A percentile compares a stretch with the other conserved stretches of the same genome.
Evolutionary conservation across 2,329 filamentous ascomycete species (phyloP).

Genomic region (Whalleya microplaca): DNA sequence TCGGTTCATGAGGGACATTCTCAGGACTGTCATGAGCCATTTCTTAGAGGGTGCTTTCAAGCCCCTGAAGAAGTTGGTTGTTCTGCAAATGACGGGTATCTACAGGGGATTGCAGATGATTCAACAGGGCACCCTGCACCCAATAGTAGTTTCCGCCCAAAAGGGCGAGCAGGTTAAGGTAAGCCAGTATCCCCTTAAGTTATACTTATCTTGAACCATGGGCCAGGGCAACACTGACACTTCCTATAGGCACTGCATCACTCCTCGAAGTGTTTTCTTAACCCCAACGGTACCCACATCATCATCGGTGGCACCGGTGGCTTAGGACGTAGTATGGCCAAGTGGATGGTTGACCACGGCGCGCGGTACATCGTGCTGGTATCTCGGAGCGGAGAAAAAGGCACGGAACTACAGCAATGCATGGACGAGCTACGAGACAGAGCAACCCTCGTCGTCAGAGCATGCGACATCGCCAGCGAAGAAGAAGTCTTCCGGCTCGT

Average conservation of each 20-base stretch:
- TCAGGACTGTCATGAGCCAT: constrained; percentile 13
- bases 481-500: constrained; percentile 26
- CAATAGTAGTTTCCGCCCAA: constrained; percentile 17
- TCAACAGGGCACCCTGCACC: constrained; percentile 19
- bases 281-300: constrained; percentile 34
- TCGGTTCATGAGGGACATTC: constrained; percentile 23
- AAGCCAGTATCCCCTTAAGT: neutral
- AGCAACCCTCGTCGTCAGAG: constrained; percentile 30
- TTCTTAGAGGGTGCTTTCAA: constrained; percentile 14
- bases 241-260: constrained; percentile 16
- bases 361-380: constrained; percentile 38
- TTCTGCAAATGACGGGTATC: constrained; percentile 14
- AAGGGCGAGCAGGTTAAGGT: constrained; percentile 18
- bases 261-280: constrained; percentile 21
- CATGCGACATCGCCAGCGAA: constrained; percentile 34
- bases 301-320: constrained; percentile 40
- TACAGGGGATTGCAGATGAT: constrained; percentile 18
- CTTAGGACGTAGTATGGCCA: constrained; percentile 27
- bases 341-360: constrained; percentile 32
- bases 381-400: constrained; percentile 33
- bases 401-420: constrained; percentile 23
- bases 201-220: neutral
- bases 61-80: constrained; percentile 16
- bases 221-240: constrained; percentile 1
- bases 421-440: constrained; percentile 23